Evolutionary conservation across 1,139 yeast species (phyloP).

Genomic region (Magnusiomyces magnusii): DNA sequence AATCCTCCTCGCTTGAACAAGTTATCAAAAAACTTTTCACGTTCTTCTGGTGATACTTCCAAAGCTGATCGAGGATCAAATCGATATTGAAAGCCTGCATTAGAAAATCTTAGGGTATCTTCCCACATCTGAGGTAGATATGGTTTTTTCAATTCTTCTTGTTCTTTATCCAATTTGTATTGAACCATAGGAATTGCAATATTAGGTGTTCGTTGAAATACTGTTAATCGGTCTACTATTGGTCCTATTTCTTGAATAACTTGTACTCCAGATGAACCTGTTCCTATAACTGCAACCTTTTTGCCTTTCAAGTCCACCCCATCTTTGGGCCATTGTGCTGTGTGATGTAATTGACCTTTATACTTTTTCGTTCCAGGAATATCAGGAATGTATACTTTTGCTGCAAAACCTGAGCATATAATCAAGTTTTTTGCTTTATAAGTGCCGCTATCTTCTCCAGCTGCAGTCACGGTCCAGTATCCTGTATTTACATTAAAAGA

Average conservation of each 20-base stretch:
- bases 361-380: slow-evolving; percentile 36
- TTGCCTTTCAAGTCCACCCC: slow-evolving; percentile 35
- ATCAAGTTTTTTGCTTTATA: slow-evolving; percentile 32
- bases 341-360: slow-evolving; percentile 43
- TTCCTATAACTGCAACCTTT: slow-evolving; percentile 38
- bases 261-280: slow-evolving; percentile 43
- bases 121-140: slow-evolving; percentile 17
- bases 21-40: slow-evolving; percentile 21
- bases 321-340: slow-evolving; percentile 42
- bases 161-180: slow-evolving; percentile 11
- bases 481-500: slow-evolving; percentile 34
- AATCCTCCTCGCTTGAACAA: slow-evolving; percentile 26
- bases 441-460: too few species aligned
- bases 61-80: slow-evolving; percentile 9
- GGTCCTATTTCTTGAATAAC: slow-evolving; percentile 22
- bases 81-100: slow-evolving; percentile 15
- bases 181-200: slow-evolving; percentile 27
- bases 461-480: slow-evolving; percentile 36
- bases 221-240: slow-evolving; percentile 19
- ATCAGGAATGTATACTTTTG: slow-evolving; percentile 26
- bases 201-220: slow-evolving; percentile 29
- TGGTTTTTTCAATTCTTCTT: slow-evolving; percentile 16
- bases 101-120: slow-evolving; percentile 27
- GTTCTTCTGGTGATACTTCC: slow-evolving; percentile 22
- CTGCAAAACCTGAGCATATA: slow-evolving; percentile 32